A percentile compares a stretch with the other conserved stretches of the same genome.
These are phyloP conservation scores for Flaveria sonorensis DNA, from an alignment of 129 eudicot species.

Conservation along the genomic window DNA sequence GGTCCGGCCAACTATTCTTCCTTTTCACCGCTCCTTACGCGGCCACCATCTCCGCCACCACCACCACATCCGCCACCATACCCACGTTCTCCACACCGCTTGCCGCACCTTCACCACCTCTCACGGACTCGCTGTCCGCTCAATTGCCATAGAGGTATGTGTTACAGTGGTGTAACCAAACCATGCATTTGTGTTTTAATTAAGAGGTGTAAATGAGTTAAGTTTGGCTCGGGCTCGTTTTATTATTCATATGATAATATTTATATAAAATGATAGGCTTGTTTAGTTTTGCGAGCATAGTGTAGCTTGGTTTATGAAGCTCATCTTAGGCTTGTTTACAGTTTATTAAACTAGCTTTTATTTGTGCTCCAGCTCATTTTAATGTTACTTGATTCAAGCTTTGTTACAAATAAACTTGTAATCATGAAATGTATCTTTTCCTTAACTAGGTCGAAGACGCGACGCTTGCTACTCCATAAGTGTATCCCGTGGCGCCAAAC, in stretches of 20 bases:
- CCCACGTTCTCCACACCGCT: slow-evolving; percentile 53
- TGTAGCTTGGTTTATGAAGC: too few relatives aligned
- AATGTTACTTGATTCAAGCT: too few relatives aligned
- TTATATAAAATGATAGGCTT: too few relatives aligned
- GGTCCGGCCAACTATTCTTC: slow-evolving; percentile 61
- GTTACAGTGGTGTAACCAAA: neutral
- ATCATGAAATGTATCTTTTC: too few relatives aligned
- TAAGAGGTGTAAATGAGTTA: neutral
- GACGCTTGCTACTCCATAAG: slow-evolving; percentile 51
- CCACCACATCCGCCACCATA: slow-evolving; percentile 44
- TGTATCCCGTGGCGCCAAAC: slow-evolving; percentile 58
- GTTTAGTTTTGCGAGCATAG: too few relatives aligned
- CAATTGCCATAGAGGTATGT: slow-evolving; percentile 62
- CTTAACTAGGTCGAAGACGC: slow-evolving; percentile 46
- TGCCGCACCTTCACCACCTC: slow-evolving; percentile 52
- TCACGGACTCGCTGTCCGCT: slow-evolving; percentile 86
- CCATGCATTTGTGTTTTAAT: neutral
- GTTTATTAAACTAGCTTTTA: too few relatives aligned
- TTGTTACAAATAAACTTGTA: too few relatives aligned
- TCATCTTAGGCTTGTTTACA: too few relatives aligned
- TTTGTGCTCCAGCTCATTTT: too few relatives aligned
- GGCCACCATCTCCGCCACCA: slow-evolving; percentile 37
- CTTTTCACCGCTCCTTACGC: slow-evolving; percentile 94
- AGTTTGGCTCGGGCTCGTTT: neutral
- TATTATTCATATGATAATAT: too few relatives aligned